Conservation (phyloP, 2,329 filamentous ascomycete species). For the Colletotrichum sp. region DNA sequence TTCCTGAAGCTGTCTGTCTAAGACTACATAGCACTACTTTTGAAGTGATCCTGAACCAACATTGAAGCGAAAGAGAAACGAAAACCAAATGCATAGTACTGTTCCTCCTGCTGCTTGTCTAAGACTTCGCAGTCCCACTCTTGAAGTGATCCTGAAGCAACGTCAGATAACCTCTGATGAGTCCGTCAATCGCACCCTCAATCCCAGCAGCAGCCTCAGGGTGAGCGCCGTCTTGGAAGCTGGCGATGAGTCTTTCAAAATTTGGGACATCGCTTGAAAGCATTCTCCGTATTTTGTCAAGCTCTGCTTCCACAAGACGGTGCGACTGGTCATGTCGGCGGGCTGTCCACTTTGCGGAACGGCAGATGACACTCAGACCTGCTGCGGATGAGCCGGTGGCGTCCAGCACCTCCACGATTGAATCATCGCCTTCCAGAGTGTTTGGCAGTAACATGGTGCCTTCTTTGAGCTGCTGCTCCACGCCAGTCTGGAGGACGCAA, state of each 20-base stretch:
- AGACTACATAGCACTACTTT: neutral
- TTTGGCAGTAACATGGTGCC: neutral
- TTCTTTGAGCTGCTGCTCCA: neutral
- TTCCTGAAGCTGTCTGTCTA: neutral
- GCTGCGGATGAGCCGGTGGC: neutral
- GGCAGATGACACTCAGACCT: neutral
- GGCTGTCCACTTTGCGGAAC: neutral
- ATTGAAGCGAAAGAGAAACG: too few species aligned
- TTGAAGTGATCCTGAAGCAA: neutral
- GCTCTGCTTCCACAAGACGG: neutral
- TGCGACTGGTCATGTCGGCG: neutral
- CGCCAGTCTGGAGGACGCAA: neutral
- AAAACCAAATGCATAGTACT: neutral
- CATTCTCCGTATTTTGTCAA: neutral
- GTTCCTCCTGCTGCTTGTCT: neutral
- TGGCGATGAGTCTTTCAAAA: neutral
- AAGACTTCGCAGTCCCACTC: neutral
- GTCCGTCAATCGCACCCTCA: neutral
- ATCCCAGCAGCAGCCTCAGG: neutral
- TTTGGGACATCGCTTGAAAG: neutral
- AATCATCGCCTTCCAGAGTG: neutral
- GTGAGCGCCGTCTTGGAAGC: neutral
- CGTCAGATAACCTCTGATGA: neutral
- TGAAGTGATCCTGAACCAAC: neutral
- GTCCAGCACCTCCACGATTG: neutral